A percentile compares a stretch with the other conserved stretches of the same genome.
Conservation (phyloP, 1,284 basidiomycete genomes). For the Leccinum olivaceoglutinosum region DNA sequence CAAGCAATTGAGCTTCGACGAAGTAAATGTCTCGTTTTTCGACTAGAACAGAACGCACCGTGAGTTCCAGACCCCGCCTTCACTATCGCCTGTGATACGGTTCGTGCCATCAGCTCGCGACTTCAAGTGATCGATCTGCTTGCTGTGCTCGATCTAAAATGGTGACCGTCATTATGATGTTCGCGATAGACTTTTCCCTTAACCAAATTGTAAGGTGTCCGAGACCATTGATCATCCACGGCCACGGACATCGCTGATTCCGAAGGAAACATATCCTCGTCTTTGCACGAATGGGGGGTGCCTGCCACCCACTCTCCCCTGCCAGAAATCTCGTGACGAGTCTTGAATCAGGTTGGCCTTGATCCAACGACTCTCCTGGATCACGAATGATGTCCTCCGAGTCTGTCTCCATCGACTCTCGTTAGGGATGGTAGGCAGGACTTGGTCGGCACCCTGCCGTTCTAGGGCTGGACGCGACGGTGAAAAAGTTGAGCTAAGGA, state of each 20-base stretch:
- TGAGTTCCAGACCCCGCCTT: conserved; percentile 3
- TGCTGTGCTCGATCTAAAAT: conserved; percentile 91
- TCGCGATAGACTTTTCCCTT: not conserved
- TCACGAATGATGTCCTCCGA: conserved; percentile 59
- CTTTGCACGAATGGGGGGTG: conserved; percentile 51
- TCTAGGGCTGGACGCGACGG: not conserved
- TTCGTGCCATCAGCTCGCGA: conserved; percentile 49
- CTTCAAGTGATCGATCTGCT: conserved; percentile 66
- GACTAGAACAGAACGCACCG: conserved; percentile 25
- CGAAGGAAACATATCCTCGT: conserved; percentile 67
- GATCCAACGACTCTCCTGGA: conserved; percentile 62
- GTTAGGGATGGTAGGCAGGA: not conserved
- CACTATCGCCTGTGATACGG: not conserved
- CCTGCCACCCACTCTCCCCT: conserved; percentile 2
- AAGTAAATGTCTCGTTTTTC: conserved; percentile 72
- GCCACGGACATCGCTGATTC: conserved; percentile 70
- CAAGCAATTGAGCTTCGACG: too few species aligned
- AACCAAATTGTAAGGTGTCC: conserved; percentile 47
- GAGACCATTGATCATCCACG: conserved; percentile 27
- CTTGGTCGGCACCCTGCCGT: too few species aligned
- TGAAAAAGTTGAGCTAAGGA: not conserved
- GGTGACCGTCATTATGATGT: conserved; percentile 42
- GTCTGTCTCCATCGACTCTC: conserved; percentile 71
- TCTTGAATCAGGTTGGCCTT: conserved; percentile 38
- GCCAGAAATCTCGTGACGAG: conserved; percentile 1